Conservation (phyloP, 768 basidiomycete genomes). For the Phylloporus sp. region DNA sequence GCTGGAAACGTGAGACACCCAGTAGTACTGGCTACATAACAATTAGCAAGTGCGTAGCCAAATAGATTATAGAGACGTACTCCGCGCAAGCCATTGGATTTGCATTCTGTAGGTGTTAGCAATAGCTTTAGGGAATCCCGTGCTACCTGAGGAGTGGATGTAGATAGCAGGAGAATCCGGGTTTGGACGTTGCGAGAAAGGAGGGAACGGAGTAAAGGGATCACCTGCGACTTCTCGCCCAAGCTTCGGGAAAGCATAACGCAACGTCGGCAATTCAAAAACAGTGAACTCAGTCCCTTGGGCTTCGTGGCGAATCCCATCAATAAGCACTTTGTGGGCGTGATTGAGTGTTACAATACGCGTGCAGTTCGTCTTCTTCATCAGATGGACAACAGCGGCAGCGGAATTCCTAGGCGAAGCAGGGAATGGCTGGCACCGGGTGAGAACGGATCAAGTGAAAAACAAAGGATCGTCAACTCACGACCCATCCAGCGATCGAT, state of each 20-base stretch:
- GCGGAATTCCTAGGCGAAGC: conserved; percentile 22
- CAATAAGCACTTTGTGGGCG: conserved; percentile 9
- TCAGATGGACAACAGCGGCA: conserved; percentile 18
- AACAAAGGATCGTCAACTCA: background rate
- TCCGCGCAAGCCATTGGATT: conserved; percentile 31
- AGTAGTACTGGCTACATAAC: background rate
- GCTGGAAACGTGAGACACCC: conserved; percentile 1
- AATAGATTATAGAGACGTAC: conserved; percentile 21
- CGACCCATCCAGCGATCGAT: conserved; percentile 5
- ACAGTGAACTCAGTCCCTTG: background rate
- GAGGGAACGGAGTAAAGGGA: conserved; percentile 12
- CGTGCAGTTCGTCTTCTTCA: conserved; percentile 16
- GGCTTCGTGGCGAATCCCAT: conserved; percentile 3
- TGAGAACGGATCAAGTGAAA: conserved; percentile 9
- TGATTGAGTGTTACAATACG: conserved; percentile 13
- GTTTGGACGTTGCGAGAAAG: background rate
- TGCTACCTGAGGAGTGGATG: conserved; percentile 34
- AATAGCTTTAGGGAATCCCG: conserved; percentile 45
- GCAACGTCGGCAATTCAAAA: conserved; percentile 15
- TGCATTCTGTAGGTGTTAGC: conserved; percentile 30
- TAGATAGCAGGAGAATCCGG: conserved; percentile 15
- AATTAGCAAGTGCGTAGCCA: background rate
- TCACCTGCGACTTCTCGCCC: conserved; percentile 24
- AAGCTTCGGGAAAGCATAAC: conserved; percentile 34
- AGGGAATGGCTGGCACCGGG: conserved; percentile 16